Evolutionary conservation across 441 rosid genomes (phyloP), one percentile per base, ranked within the genome.

Genomic region (Gossypium gossypioides): DNA sequence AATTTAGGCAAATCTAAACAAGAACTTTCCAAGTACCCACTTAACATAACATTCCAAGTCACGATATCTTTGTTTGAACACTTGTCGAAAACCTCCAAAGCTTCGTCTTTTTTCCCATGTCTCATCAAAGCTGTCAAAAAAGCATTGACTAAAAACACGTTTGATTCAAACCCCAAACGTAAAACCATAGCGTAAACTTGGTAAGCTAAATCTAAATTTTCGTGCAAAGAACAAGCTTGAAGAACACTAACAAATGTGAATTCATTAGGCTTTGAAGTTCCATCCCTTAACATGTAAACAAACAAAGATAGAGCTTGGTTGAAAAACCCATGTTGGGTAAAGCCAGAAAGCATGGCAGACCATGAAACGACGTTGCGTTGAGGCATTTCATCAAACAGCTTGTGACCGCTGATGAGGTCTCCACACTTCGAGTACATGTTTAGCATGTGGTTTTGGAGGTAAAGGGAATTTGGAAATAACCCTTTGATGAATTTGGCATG

Each of bases 41-140:
- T 79, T 79, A 81, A 67, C 74, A 83, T 62, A 12, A 83, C 80
- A 73, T 83, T 83, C 84, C 86, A 83, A 44, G 84, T 75, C 59
- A 83, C 84, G 9, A 78, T 46, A 67, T 83, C 84, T 58, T 78
- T 81, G 50, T 59, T 15, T 10, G 18, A 58, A 46, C 72, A 56
- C 69, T 71, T 68, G 22, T 75, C 58, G 22, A 86, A 86, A 60
- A 82, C 77, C 61, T 58, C 69, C 70, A 67, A 44, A 62, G 87
- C 90, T 65, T 82, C 88, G 37, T 32, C 34, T 76, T 81, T 40
- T 40, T 58, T 56, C 40, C 82, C 86, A 15, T 70, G 81, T 72
- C 91, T 76, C 34, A 85, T 82, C 77, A 87, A 72, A 73, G 79
- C 81, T 12, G 82, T 83, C 68, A 79, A 64, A 59, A 83, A 77